phyloP scores from a whole-genome alignment of 805 yeast species.

The Yarrowia hollandica region DNA sequence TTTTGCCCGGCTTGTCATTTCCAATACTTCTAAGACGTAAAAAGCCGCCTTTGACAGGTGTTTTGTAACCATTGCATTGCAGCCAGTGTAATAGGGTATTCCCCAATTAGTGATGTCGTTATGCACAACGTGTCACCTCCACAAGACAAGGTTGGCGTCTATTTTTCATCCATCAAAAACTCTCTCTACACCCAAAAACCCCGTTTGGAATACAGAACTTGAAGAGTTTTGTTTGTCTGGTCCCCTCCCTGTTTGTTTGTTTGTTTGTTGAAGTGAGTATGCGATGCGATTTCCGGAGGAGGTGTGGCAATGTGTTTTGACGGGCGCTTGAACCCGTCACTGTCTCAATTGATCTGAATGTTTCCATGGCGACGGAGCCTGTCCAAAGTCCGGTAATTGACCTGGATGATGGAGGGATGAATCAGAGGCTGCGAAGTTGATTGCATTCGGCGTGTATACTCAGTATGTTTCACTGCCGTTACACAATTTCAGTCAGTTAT shows the following conservation, averaged over 20 bases:
- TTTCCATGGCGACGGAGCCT: too few species aligned
- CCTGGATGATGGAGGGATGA: too few species aligned
- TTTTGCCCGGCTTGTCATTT: not conserved
- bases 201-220: slow-evolving; percentile 25
- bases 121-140: slow-evolving; percentile 29
- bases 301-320: too few species aligned
- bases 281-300: too few species aligned
- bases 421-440: too few species aligned
- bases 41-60: not conserved
- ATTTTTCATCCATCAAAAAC: slow-evolving; percentile 17
- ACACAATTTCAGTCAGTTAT: too few species aligned
- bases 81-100: not conserved
- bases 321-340: too few species aligned
- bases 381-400: too few species aligned
- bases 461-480: too few species aligned
- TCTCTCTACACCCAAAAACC: slow-evolving; percentile 22
- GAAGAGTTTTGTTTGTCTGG: slow-evolving; percentile 25
- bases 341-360: not conserved
- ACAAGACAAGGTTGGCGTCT: slow-evolving; percentile 13
- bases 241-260: slow-evolving; percentile 28
- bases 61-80: not conserved
- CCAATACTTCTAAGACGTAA: not conserved
- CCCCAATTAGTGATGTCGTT: not conserved
- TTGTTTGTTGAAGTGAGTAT: slow-evolving; percentile 21
- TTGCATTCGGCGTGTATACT: too few species aligned